phyloP scores from a whole-genome alignment of 306 rosid genomes.

The Sphenostylis stenocarpa region DNA sequence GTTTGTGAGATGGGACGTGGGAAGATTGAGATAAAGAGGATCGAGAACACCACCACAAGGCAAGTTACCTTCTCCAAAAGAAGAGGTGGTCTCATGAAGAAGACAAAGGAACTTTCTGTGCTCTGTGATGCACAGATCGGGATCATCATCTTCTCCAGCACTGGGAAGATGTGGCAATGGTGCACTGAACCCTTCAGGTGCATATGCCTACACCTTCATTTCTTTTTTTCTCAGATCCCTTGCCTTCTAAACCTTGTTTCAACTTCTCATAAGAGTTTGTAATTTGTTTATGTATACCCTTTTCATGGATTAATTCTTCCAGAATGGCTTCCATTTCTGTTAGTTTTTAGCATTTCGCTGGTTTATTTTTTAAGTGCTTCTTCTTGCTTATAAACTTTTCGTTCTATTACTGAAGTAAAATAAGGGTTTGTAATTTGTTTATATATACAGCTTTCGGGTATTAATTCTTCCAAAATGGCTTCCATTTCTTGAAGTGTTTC shows the following conservation, averaged over 20 bases:
- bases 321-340: not conserved
- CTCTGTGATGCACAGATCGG: conserved; percentile 78
- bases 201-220: not conserved
- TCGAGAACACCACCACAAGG: conserved; percentile 62
- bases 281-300: not conserved
- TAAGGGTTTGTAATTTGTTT: not conserved
- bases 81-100: conserved; percentile 58
- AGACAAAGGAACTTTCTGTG: conserved; percentile 77
- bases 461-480: not conserved
- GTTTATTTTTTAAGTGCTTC: no score
- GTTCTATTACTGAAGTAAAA: not conserved
- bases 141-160: conserved; percentile 63
- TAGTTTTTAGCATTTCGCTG: not conserved
- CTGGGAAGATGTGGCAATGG: conserved; percentile 58
- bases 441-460: not conserved
- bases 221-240: not conserved
- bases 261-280: not conserved
- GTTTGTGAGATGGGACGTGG: conserved; percentile 61
- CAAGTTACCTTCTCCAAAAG: conserved; percentile 72
- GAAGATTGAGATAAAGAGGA: conserved; percentile 62
- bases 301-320: not conserved
- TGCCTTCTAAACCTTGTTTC: not conserved
- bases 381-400: not conserved
- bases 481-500: no score
- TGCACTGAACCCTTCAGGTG: conserved; percentile 51